A percentile compares a stretch with the other conserved stretches of the same genome.
These are phyloP conservation scores for Arachnomyces sp. DNA, from an alignment of 2,329 filamentous ascomycete genomes.

Conservation along the genomic window DNA sequence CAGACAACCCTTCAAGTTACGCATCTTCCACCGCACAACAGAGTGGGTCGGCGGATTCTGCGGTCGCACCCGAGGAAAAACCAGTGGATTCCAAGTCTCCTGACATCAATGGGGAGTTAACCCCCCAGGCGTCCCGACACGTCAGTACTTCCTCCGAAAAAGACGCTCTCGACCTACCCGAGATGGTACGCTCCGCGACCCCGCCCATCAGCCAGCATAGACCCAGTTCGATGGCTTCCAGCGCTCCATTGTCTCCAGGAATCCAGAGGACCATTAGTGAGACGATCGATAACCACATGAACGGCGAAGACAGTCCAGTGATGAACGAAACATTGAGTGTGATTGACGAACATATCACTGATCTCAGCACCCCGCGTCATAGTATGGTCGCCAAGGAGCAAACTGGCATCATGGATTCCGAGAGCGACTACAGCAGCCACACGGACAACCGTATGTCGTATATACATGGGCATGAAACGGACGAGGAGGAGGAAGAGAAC, in stretches of 20 bases:
- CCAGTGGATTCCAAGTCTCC: slow-evolving; percentile 3
- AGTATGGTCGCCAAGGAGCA: slow-evolving; percentile 42
- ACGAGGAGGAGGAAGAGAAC: slow-evolving; percentile 70
- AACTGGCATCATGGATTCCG: slow-evolving; percentile 64
- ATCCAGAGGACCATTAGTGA: slow-evolving; percentile 40
- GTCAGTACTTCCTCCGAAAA: slow-evolving; percentile 16
- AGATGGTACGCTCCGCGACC: slow-evolving; percentile 13
- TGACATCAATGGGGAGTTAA: slow-evolving; percentile 17
- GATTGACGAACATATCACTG: slow-evolving; percentile 93
- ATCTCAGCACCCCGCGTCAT: slow-evolving; percentile 60
- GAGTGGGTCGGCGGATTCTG: no score
- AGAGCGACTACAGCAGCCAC: slow-evolving; percentile 82
- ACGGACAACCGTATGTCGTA: slow-evolving; percentile 74
- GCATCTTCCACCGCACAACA: slow-evolving; percentile 5
- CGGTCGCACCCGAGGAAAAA: no score
- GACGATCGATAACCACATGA: slow-evolving; percentile 43
- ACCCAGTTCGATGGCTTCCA: slow-evolving; percentile 29
- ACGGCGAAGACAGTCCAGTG: slow-evolving; percentile 61
- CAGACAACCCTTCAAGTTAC: slow-evolving; percentile 5
- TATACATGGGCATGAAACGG: slow-evolving; percentile 88
- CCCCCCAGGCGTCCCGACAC: slow-evolving; percentile 35
- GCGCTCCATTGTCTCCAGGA: slow-evolving; percentile 26
- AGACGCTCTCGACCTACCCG: neutral
- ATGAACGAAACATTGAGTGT: slow-evolving; percentile 93
- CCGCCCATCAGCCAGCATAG: slow-evolving; percentile 22